Evolutionary conservation across 805 yeast genomes (phyloP).

Genomic region (Kuraishia borneana): DNA sequence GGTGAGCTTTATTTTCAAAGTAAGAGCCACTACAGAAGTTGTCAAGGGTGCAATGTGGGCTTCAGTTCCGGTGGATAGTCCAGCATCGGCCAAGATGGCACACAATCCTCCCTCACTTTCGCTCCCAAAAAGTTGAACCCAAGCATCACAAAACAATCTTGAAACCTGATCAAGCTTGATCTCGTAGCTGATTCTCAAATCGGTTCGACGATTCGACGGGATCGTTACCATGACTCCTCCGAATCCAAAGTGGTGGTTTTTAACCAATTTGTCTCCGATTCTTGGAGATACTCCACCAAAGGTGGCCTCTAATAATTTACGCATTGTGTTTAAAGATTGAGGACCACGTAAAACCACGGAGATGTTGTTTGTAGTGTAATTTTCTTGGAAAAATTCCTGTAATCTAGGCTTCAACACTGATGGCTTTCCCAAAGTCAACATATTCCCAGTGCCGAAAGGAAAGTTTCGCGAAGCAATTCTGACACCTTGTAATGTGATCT

Average conservation of each 20-base stretch:
- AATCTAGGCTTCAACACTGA: constrained; percentile 27
- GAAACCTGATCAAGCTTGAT: not conserved
- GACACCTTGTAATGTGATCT: constrained; percentile 47
- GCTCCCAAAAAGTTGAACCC: constrained; percentile 56
- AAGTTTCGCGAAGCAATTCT: constrained; percentile 36
- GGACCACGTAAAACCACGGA: constrained; percentile 55
- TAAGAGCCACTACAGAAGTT: constrained; percentile 24
- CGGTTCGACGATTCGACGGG: not conserved
- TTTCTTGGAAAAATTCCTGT: constrained; percentile 23
- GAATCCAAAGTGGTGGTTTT: too few species aligned
- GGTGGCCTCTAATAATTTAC: constrained; percentile 33
- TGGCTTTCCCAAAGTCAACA: constrained; percentile 30
- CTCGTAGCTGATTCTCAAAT: not conserved
- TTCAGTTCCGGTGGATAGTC: constrained; percentile 23
- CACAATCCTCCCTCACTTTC: constrained; percentile 44
- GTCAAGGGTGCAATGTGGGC: constrained; percentile 31
- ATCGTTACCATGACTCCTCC: too few species aligned
- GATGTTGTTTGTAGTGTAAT: constrained; percentile 39
- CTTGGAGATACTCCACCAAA: constrained; percentile 25
- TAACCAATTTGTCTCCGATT: not conserved
- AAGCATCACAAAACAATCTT: constrained; percentile 8
- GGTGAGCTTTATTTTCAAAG: constrained; percentile 40
- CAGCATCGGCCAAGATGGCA: constrained; percentile 21
- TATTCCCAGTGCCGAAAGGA: constrained; percentile 59
- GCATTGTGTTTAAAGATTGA: constrained; percentile 47